These are phyloP conservation scores for Lepiota brunneoincarnata DNA, from an alignment of 768 basidiomycete species.

Conservation along the genomic window DNA sequence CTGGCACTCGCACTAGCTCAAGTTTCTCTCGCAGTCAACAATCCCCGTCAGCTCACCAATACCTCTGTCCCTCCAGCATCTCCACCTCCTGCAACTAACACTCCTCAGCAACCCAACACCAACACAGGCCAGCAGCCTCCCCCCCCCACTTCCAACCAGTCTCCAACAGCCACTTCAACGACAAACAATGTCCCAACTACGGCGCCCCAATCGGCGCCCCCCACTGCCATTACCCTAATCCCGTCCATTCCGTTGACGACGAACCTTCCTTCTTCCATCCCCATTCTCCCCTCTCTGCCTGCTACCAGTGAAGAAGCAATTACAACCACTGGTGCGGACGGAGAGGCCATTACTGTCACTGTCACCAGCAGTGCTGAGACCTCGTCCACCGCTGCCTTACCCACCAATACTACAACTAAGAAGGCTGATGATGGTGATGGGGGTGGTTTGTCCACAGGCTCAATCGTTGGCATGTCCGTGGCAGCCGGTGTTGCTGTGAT, in stretches of 20 bases:
- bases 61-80: background rate
- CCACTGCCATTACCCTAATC: no score
- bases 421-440: slow-evolving; percentile 16
- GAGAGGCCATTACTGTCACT: slow-evolving; percentile 24
- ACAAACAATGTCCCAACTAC: no score
- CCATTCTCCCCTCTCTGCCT: slow-evolving; percentile 9
- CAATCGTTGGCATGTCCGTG: slow-evolving; percentile 78
- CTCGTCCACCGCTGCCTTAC: slow-evolving; percentile 18
- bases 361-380: slow-evolving; percentile 16
- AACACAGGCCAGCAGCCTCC: background rate
- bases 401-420: slow-evolving; percentile 16
- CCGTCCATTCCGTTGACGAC: background rate
- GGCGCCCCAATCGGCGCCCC: no score
- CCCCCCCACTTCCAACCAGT: background rate
- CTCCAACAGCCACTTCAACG: no score
- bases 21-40: slow-evolving; percentile 17
- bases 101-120: slow-evolving; percentile 9
- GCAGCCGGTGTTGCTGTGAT: slow-evolving; percentile 76
- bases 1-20: slow-evolving; percentile 21
- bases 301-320: background rate
- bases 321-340: slow-evolving; percentile 18
- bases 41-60: slow-evolving; percentile 1
- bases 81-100: background rate
- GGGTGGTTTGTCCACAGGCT: slow-evolving; percentile 58
- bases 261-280: background rate